Base-by-base conservation (phyloP, 164 flowering plant genomes). In the Umbilicus rupestris region DNA sequence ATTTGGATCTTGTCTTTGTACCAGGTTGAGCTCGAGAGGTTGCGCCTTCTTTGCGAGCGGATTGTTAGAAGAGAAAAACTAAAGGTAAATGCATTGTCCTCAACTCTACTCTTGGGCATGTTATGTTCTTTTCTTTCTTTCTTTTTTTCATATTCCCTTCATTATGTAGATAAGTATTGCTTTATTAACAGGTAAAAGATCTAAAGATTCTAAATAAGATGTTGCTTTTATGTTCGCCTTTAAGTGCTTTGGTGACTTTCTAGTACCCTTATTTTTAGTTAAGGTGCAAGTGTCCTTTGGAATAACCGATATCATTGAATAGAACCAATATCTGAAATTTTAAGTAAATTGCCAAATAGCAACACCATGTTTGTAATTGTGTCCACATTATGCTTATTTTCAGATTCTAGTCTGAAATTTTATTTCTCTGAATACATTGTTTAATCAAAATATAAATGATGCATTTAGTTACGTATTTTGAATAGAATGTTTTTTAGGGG, bases 31-130 rank as follows among this genome's bases (percentile, higher is more conserved):
- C 80, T 94, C 28, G 99, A 94, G 82, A 83, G 88, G 62, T 69
- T 94, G 63, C 97, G 99, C 2, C 93, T 94, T 75, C 87, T 94
- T 47, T 94, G 99, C 73, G 99, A 94, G 70, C 78, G 99, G 68
- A 91, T 94, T 68, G 72, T 89, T 52, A 88, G 76, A 79, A 80
- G 99, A 47, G 99, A 94, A 70, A 94, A 91, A 70, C 29, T 89
- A 69, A 94, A 94, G 89, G 99, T 94, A 81, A 68, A 68, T 67
- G 3, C 26, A 2, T 44, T 42, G 17, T 0, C 1, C 0, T 39
- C 64, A 22, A n/a, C 47, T 5, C 55, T 62, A n/a, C 29, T 24
- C 24, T 47, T 52, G 2, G n/a, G n/a, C n/a, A n/a, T n/a, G n/a
- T n/a, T n/a, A n/a, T n/a, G n/a, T n/a, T n/a, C n/a, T n/a, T n/a